phyloP scores from a whole-genome alignment of 345 rosid genomes.

The Psidium guajava region DNA sequence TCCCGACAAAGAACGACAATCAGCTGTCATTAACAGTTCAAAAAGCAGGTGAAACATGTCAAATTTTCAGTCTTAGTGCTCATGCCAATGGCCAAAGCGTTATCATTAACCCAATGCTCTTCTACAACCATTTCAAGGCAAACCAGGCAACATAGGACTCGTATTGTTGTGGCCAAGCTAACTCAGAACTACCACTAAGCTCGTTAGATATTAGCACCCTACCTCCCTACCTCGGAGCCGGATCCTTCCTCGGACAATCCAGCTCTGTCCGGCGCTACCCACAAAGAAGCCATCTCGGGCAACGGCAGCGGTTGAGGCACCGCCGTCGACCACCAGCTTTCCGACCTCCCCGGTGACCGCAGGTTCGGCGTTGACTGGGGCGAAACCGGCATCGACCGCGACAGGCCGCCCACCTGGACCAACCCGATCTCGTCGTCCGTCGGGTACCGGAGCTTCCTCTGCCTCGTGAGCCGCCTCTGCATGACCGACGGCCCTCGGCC shows the following conservation, averaged over 20 bases:
- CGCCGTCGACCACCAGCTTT: slow-evolving; percentile 20
- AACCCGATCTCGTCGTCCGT: slow-evolving; percentile 32
- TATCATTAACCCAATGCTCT: neutral
- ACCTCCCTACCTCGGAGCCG: neutral
- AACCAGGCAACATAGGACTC: neutral
- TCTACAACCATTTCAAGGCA: neutral
- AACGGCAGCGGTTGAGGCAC: slow-evolving; percentile 54
- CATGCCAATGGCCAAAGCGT: neutral
- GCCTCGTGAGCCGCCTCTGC: slow-evolving; percentile 24
- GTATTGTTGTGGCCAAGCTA: neutral
- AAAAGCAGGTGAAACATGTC: neutral
- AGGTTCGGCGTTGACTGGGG: slow-evolving; percentile 11
- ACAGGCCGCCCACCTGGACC: neutral
- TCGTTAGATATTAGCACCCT: neutral
- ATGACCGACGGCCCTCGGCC: slow-evolving; percentile 4
- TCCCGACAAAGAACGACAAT: neutral
- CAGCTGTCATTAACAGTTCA: neutral
- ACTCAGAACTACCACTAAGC: neutral
- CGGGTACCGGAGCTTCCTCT: slow-evolving; percentile 40
- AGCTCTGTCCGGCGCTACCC: neutral
- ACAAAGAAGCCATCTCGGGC: slow-evolving; percentile 15
- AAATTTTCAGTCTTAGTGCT: neutral
- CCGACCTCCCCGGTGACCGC: slow-evolving; percentile 12
- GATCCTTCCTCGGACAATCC: neutral
- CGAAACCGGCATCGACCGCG: slow-evolving; percentile 15